phyloP scores from a whole-genome alignment of 2,329 filamentous ascomycete species.

The Ophiocordyceps camponoti-saundersi region DNA sequence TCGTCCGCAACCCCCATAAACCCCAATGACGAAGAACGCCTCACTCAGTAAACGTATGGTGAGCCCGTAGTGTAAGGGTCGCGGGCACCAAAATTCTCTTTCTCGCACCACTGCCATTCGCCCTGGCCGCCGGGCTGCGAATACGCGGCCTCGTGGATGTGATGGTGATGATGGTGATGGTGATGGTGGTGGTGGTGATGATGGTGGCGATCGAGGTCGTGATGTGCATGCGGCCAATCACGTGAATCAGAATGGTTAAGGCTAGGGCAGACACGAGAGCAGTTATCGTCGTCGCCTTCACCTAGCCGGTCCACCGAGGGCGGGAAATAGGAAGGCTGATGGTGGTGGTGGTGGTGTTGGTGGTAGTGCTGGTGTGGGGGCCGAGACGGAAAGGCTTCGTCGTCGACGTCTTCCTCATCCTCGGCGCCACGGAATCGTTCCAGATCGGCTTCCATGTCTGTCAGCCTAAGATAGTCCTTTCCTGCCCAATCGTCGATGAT shows the following conservation, averaged over 20 bases:
- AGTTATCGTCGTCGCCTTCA: conserved; percentile 5
- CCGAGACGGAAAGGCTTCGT: conserved; percentile 2
- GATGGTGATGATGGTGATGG: background rate
- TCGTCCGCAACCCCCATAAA: background rate
- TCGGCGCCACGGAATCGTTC: conserved; percentile 27
- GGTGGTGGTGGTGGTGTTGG: no score
- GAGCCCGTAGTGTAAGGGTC: conserved; percentile 8
- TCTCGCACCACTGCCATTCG: conserved; percentile 17
- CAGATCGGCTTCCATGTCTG: conserved; percentile 45
- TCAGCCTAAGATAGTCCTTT: conserved; percentile 32
- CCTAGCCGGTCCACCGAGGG: background rate
- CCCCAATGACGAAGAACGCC: background rate
- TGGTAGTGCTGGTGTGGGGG: no score
- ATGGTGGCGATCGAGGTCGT: background rate
- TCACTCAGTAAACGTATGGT: conserved; percentile 13
- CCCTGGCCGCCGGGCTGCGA: conserved; percentile 4
- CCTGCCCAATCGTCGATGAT: conserved; percentile 47
- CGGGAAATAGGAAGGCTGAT: no score
- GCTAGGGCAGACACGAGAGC: background rate
- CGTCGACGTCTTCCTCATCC: no score
- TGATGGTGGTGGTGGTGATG: background rate
- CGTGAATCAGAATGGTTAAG: background rate
- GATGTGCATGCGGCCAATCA: background rate
- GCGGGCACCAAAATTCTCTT: conserved; percentile 14
- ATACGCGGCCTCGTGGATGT: background rate